Evolutionary conservation across 768 basidiomycete species (phyloP).

Genomic region (Termitomyces sp.): DNA sequence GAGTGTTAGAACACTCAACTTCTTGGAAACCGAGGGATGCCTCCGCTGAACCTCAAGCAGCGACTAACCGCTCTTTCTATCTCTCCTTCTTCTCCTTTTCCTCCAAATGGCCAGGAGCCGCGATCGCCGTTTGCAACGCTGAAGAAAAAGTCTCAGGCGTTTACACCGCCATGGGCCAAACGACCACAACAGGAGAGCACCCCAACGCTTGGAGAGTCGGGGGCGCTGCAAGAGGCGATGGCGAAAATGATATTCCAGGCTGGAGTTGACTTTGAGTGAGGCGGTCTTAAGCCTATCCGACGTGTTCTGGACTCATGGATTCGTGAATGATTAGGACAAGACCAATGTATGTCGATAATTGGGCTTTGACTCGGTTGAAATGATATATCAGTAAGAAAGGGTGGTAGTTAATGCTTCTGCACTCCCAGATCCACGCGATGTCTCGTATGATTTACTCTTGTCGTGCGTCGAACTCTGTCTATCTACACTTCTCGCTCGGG

Average conservation of each 20-base stretch:
- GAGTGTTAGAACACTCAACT: neutral
- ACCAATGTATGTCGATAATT: conserved; percentile 63
- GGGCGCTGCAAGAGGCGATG: conserved; percentile 64
- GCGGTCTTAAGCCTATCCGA: conserved; percentile 9
- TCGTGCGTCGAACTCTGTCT: conserved; percentile 40
- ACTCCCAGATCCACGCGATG: conserved; percentile 71
- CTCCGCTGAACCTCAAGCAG: conserved; percentile 54
- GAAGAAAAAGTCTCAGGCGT: conserved; percentile 31
- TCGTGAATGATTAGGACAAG: conserved; percentile 51
- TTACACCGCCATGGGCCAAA: conserved; percentile 51
- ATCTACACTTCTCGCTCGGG: conserved; percentile 2
- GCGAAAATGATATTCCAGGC: conserved; percentile 78
- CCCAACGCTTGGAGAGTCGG: conserved; percentile 42
- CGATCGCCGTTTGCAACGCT: conserved; percentile 14
- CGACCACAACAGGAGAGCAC: conserved; percentile 23
- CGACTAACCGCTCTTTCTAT: conserved; percentile 58
- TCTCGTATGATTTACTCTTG: conserved; percentile 74
- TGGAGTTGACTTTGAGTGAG: conserved; percentile 86
- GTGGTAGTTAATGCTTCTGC: conserved; percentile 80
- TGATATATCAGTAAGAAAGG: conserved; percentile 36
- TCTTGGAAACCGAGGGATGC: conserved; percentile 16
- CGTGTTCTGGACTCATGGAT: neutral
- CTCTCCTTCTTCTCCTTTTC: conserved; percentile 40
- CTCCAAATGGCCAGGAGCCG: conserved; percentile 25
- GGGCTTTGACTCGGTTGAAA: conserved; percentile 1